phyloP scores from a whole-genome alignment of 495 filamentous ascomycete genomes.

The Tuber magnatum region DNA sequence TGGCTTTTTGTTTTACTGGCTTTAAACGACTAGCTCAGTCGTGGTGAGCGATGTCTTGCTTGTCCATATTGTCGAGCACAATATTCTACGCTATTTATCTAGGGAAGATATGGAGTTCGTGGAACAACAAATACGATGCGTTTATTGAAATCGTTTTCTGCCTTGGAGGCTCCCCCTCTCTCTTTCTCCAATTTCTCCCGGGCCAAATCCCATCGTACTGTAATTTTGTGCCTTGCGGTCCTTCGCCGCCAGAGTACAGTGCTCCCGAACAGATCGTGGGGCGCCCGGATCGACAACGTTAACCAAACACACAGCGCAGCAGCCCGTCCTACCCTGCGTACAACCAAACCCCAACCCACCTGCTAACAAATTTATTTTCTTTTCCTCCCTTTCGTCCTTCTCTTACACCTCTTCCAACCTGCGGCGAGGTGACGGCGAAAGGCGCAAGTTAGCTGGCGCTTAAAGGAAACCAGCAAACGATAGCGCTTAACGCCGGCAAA shows the following conservation, averaged over 20 bases:
- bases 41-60: background rate
- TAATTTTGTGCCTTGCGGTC: background rate
- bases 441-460: background rate
- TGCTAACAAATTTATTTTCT: background rate
- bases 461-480: background rate
- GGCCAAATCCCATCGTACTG: background rate
- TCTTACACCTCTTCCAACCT: background rate
- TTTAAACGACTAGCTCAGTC: background rate
- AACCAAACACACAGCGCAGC: background rate
- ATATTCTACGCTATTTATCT: background rate
- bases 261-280: background rate
- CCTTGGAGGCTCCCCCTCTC: background rate
- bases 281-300: background rate
- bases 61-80: slow-evolving; percentile 1
- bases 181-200: background rate
- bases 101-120: background rate
- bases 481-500: background rate
- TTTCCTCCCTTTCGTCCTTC: background rate
- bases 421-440: background rate
- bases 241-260: background rate
- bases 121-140: background rate
- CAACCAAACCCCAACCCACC: background rate
- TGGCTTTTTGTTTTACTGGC: slow-evolving; percentile 2
- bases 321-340: background rate
- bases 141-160: background rate